These are phyloP conservation scores for Coniosporium tulheliwenetii DNA, from an alignment of 2,329 filamentous ascomycete genomes.

Conservation along the genomic window DNA sequence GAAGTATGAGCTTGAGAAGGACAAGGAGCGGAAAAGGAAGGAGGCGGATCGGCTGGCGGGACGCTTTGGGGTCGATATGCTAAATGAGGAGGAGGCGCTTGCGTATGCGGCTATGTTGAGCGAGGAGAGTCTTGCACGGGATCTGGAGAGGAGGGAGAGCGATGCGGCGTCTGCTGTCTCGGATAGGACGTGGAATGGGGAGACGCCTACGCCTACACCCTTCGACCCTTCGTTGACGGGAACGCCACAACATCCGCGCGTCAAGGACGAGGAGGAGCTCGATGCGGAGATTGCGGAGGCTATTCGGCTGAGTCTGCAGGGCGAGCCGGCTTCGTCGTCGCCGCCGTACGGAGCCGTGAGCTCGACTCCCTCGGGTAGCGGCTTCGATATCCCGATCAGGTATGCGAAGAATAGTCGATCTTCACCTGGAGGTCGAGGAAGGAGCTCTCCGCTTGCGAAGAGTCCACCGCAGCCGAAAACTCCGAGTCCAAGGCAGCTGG, in stretches of 20 bases:
- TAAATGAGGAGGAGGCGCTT: constrained; percentile 46
- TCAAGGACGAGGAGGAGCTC: constrained; percentile 29
- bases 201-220: too few relatives aligned
- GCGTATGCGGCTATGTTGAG: constrained; percentile 48
- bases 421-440: constrained; percentile 6
- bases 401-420: constrained; percentile 23
- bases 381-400: constrained; percentile 29
- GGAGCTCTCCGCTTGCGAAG: constrained; percentile 6
- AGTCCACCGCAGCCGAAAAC: constrained; percentile 3
- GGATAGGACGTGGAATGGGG: constrained; percentile 12
- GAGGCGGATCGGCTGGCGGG: constrained; percentile 57
- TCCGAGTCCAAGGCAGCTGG: constrained; percentile 9
- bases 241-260: constrained; percentile 2
- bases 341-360: not conserved
- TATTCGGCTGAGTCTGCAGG: constrained; percentile 35
- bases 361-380: constrained; percentile 1
- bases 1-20: constrained; percentile 59
- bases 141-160: constrained; percentile 29
- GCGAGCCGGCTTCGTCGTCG: constrained; percentile 5
- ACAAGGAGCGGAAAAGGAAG: constrained; percentile 49
- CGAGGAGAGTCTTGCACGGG: constrained; percentile 38
- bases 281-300: constrained; percentile 47
- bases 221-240: not conserved
- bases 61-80: constrained; percentile 70
- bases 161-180: constrained; percentile 21